Evolutionary conservation across 176 grass and related monocot genomes (phyloP).

Genomic region (Oryza nivara): DNA sequence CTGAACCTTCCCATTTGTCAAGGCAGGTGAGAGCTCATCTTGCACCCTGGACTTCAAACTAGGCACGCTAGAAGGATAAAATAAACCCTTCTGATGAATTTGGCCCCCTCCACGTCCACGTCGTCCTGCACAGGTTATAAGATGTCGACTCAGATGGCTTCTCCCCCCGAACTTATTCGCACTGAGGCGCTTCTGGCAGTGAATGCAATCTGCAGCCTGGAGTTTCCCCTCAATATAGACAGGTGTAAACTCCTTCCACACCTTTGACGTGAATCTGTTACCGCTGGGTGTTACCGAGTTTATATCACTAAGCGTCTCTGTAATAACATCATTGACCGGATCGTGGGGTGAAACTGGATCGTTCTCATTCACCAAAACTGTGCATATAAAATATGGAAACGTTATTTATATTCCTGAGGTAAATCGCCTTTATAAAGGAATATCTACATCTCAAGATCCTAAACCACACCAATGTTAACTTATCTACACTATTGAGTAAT

Average conservation of each 20-base stretch:
- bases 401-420: constrained; percentile 6
- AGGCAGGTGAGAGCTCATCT: constrained; percentile 57
- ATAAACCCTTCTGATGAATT: constrained; percentile 19
- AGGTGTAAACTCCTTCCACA: constrained; percentile 58
- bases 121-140: constrained; percentile 52
- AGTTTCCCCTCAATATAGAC: constrained; percentile 52
- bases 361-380: constrained; percentile 47
- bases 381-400: not conserved
- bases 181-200: constrained; percentile 58
- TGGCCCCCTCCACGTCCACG: constrained; percentile 26
- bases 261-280: constrained; percentile 64
- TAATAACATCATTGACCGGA: constrained; percentile 28
- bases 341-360: constrained; percentile 37
- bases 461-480: constrained; percentile 22
- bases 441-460: constrained; percentile 6
- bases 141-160: constrained; percentile 61
- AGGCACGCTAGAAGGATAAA: constrained; percentile 33
- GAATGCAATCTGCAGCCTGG: constrained; percentile 51
- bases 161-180: constrained; percentile 63
- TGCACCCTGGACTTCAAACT: constrained; percentile 39
- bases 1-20: constrained; percentile 60
- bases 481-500: not conserved
- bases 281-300: constrained; percentile 34
- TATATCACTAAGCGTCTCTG: constrained; percentile 35
- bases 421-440: not conserved